phyloP scores from a whole-genome alignment of 768 basidiomycete genomes.

The Trametes elegans region DNA sequence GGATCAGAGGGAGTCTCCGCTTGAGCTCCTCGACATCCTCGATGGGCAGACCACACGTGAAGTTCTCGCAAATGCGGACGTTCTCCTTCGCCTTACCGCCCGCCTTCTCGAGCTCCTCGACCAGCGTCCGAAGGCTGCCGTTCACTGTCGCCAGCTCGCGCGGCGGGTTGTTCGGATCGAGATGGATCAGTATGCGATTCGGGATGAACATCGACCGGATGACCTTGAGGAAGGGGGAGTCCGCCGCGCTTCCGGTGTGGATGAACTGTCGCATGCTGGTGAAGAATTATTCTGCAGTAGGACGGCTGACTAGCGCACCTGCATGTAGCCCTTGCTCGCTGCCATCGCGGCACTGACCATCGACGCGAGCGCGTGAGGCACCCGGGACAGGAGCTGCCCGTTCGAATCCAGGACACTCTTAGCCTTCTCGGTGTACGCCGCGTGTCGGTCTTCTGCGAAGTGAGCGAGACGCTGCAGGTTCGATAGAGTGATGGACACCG shows the following conservation, averaged over 20 bases:
- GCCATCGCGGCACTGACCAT: slow-evolving; percentile 23
- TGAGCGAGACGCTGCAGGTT: slow-evolving; percentile 29
- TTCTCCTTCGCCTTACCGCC: slow-evolving; percentile 6
- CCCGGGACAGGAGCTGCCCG: slow-evolving; percentile 22
- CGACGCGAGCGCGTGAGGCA: slow-evolving; percentile 22
- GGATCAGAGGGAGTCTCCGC: neutral
- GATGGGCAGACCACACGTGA: slow-evolving; percentile 26
- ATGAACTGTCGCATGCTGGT: slow-evolving; percentile 17
- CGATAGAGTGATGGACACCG: slow-evolving; percentile 26
- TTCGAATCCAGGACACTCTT: slow-evolving; percentile 22
- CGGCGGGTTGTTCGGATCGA: slow-evolving; percentile 21
- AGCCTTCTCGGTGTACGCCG: slow-evolving; percentile 23
- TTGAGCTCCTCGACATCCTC: slow-evolving; percentile 23
- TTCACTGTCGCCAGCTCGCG: slow-evolving; percentile 23
- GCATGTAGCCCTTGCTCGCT: slow-evolving; percentile 20
- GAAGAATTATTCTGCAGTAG: no score
- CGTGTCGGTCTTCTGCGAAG: slow-evolving; percentile 24
- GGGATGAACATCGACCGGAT: slow-evolving; percentile 22
- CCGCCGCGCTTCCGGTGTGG: slow-evolving; percentile 3
- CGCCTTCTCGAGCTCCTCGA: slow-evolving; percentile 6
- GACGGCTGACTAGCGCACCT: slow-evolving; percentile 12
- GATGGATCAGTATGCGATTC: slow-evolving; percentile 25
- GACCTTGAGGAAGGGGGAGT: slow-evolving; percentile 9
- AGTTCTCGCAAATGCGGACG: slow-evolving; percentile 27
- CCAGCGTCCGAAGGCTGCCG: slow-evolving; percentile 17